Base-by-base conservation (phyloP, 2,329 filamentous ascomycete species). In the Pseudophaeomoniella oleicola region DNA sequence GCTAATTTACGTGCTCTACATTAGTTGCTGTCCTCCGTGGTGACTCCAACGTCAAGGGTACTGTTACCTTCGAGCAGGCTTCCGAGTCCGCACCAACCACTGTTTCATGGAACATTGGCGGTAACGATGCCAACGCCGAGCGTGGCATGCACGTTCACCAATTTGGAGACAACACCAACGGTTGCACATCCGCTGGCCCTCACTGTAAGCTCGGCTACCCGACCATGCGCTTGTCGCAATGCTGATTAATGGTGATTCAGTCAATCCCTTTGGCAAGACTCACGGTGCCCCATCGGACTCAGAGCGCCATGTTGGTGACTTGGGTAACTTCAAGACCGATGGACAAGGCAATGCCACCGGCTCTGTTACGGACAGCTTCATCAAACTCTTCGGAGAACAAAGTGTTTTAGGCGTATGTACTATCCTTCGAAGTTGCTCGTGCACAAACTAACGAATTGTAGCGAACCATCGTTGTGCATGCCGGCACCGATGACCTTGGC, bases 121-220 rank as follows among this genome's bases (percentile, higher is more conserved):
- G 90, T 66, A 72, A 94, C 67, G 87, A 96, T 59, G 56, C 88
- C 66, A 94, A 93, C 63, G 87, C 90, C 58, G 76, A 93, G 78
- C 88, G 90, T 66, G 90, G 85, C 64, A 86, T 96, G 75, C 90
- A 98, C 74, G 79, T 98, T 58, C 90, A 98, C 72, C 84, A 90
- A 63, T 98, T 94, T 57, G 90, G 90, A 62, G 90, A 96, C 75
- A 96, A 96, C 76, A 96, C 90, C 73, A 98, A 98, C 69, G 90
- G 90, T 63, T 98, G 90, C 82, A 96, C 88, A 49, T 93, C 83
- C 49, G 90, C 90, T 49, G 90, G 90, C 37, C 88, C 90, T 64
- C 90, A 98, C 72, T 98, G 86, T 93, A 70, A 60, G 83, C 67
- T 6, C 11, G 39, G 18, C 27, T 29, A 14, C 6, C 29, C 19